A percentile compares a stretch with the other conserved stretches of the same genome.
Conservation (phyloP, 2,329 filamentous ascomycete species). For the Neofusicoccum sp. region DNA sequence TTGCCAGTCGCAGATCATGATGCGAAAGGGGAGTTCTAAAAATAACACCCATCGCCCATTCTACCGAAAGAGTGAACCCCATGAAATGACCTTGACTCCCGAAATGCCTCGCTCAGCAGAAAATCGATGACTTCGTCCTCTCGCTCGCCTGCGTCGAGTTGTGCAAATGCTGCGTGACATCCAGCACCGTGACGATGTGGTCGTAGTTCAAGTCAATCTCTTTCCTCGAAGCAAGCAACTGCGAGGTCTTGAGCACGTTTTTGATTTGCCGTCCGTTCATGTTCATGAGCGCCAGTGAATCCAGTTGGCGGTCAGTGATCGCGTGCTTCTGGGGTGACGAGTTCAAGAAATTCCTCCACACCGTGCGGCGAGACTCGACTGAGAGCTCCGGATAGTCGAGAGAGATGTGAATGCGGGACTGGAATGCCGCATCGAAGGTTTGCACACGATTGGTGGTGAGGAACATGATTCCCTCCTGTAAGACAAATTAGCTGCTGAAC, state of each 20-base stretch:
- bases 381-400: slow-evolving; percentile 44
- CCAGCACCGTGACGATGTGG: slow-evolving; percentile 36
- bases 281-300: slow-evolving; percentile 28
- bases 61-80: background rate
- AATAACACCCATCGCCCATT: background rate
- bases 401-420: slow-evolving; percentile 46
- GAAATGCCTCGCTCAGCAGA: slow-evolving; percentile 16
- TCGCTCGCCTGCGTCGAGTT: slow-evolving; percentile 33
- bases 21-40: slow-evolving; percentile 2
- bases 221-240: slow-evolving; percentile 28
- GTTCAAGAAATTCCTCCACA: slow-evolving; percentile 48
- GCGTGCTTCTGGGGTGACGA: slow-evolving; percentile 24
- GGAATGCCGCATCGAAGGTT: slow-evolving; percentile 47
- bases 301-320: slow-evolving; percentile 31
- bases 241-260: slow-evolving; percentile 43
- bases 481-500: background rate
- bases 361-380: slow-evolving; percentile 32
- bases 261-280: slow-evolving; percentile 46
- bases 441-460: slow-evolving; percentile 39
- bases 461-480: slow-evolving; percentile 21
- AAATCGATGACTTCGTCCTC: slow-evolving; percentile 20
- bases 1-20: background rate
- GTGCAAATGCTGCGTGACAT: slow-evolving; percentile 41
- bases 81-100: background rate
- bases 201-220: slow-evolving; percentile 27